Evolutionary conservation across 768 basidiomycete genomes (phyloP), one percentile per base, ranked within the genome.

Genomic region (Tulasnella sp.): DNA sequence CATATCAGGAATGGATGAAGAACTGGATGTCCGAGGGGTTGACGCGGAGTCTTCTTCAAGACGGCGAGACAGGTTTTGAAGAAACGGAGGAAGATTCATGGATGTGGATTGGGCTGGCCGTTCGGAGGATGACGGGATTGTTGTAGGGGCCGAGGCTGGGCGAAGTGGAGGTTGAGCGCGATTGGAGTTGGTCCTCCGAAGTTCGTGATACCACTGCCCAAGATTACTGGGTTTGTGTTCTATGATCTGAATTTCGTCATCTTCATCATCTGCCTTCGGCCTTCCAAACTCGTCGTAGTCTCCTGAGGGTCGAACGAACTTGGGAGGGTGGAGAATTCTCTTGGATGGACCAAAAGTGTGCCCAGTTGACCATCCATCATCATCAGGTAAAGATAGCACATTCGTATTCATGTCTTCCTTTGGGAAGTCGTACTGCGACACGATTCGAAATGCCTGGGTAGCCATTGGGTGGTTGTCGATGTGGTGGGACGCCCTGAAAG

Each of bases 281-380:
- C 79, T 67, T 8, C 82, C 81, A 79, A 83, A 82, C 39, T 84
- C 79, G 72, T 86, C 83, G 72, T 83, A 83, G 14, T 81, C 76
- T n/a, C 82, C 68, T 59, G 80, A 80, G 12, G 89, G 89, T 44
- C 87, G 85, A 6, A 90, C 86, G 76, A 90, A 90, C 16, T 79
- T 80, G 62, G 88, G 88, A 32, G 85, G 79, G 22, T 78, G 78
- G 35, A 77, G 77, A 42, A 80, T 68, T 62, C 80, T 81, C 32
- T 78, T 80, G 6, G 78, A 76, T 1, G 78, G 79, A 19, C 81
- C 81, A 69, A 84, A 82, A 0, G 83, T 75, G 6, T 81, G 80
- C 71, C 83, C 84, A 0, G 79, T 82, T 40, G 81, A 77, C 82
- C 83, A 84, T 35, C 78, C 77, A 66, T 80, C 77, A n/a, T n/a